Evolutionary conservation across 495 filamentous ascomycete genomes (phyloP), one percentile per base, ranked within the genome.

Genomic region (Aspergillus olivimuriae): DNA sequence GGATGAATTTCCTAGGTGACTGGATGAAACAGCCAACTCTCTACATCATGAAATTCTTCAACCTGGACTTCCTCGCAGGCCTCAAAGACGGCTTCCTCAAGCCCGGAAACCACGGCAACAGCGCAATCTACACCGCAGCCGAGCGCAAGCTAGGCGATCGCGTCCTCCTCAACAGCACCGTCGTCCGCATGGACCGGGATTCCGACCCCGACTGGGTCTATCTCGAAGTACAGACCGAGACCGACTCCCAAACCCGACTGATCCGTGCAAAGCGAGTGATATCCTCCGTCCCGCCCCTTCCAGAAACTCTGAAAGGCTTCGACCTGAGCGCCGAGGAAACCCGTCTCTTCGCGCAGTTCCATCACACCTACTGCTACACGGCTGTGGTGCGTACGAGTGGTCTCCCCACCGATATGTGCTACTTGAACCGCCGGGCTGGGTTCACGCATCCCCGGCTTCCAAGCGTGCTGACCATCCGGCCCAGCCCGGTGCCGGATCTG

Each of bases 241-340:
- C 40, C 7, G 15, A 34, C 17, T 6, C 7, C 14, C 14, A 17
- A 7, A 34, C 33, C 33, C 24, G 24, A 11, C 50, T 65, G 20
- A 63, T 75, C 43, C 33, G 47, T 19, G 65, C 70, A 7, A 65
- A 59, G 39, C 61, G 66, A 42, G 43, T 76, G 21, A 46, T 77
- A 28, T 50, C 65, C 18, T 53, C 66, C 4, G 59, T 67, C 19
- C 58, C 58, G 10, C 50, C 47, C 9, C 43, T 47, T 21, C 34
- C 58, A 16, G 41, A 46, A 12, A 65, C 57, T 34, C 50, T 71
- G 11, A 14, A 51, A 0, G 47, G 49, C 17, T 60, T 66, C 43
- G 62, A 69, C 48, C 54, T 72, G 9, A 48, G 53, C 40, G 15
- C 37, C 0, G n/a, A 11, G 10, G 71, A 76, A 43, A 20, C n/a